Percentiles rank a stretch among this genome's conserved stretches.
phyloP scores from a whole-genome alignment of 352 stramenopile species.

The Globisporangium rhizosaccharum region DNA sequence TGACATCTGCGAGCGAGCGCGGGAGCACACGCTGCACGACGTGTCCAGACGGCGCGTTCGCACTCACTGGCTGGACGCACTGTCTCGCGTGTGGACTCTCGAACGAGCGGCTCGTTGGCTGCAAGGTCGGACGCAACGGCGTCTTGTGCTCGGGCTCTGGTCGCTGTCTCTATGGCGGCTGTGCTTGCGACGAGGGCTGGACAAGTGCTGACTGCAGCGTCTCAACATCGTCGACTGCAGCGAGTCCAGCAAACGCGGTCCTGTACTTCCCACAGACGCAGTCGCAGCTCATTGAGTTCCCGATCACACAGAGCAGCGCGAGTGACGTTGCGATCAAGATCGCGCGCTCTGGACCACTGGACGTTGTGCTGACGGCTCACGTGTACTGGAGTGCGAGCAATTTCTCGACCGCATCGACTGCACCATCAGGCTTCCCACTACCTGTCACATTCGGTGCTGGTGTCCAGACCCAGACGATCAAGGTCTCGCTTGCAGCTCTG shows the following conservation, averaged over 20 bases:
- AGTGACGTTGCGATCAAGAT: conserved; percentile 25
- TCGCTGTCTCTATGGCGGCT: conserved; percentile 43
- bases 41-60: conserved; percentile 33
- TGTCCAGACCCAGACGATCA: conserved; percentile 18
- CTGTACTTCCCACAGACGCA: conserved; percentile 41
- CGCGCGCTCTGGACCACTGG: conserved; percentile 21
- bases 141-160: conserved; percentile 54
- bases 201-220: conserved; percentile 39
- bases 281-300: conserved; percentile 15
- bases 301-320: conserved; percentile 4
- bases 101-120: conserved; percentile 20
- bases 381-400: conserved; percentile 26
- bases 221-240: not conserved
- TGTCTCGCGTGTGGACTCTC: conserved; percentile 45
- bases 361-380: conserved; percentile 14
- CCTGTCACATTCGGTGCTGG: conserved; percentile 20
- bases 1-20: conserved; percentile 20
- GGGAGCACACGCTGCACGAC: conserved; percentile 26
- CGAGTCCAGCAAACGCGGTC: conserved; percentile 16
- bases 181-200: conserved; percentile 37
- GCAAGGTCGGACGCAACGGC: conserved; percentile 46
- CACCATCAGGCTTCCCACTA: conserved; percentile 10
- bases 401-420: conserved; percentile 17
- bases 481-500: conserved; percentile 21
- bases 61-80: conserved; percentile 44